Conservation (phyloP, 257 asterid species). For the Scutellaria galericulata region DNA sequence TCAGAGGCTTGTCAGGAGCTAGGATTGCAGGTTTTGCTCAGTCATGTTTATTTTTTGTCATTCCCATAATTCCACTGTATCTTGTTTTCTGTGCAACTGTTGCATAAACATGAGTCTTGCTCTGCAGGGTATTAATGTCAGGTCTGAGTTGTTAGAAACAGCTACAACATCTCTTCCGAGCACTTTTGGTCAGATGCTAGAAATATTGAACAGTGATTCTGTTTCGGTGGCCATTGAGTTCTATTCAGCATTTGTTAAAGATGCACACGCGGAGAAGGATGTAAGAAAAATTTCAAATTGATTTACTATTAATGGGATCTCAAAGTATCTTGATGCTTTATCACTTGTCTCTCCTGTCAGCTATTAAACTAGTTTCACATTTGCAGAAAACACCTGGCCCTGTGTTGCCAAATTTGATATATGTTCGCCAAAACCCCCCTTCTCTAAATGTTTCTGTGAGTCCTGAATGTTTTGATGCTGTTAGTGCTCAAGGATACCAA, state of each 20-base stretch:
- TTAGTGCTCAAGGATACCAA: constrained; percentile 43
- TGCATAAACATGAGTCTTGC: constrained; percentile 10
- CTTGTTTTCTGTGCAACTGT: constrained; percentile 23
- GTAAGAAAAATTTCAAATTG: constrained; percentile 48
- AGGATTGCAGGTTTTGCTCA: constrained; percentile 76
- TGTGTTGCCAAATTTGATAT: constrained; percentile 60
- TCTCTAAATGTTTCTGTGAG: constrained; percentile 59
- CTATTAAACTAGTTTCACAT: constrained; percentile 6
- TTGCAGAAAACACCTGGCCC: constrained; percentile 64
- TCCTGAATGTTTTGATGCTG: constrained; percentile 56
- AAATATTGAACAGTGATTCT: constrained; percentile 74
- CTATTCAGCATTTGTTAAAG: constrained; percentile 79
- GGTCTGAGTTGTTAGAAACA: constrained; percentile 80
- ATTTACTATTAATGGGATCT: constrained; percentile 20
- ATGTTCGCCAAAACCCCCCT: constrained; percentile 71
- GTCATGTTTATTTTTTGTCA: not conserved
- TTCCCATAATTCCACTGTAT: not conserved
- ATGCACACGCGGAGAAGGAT: constrained; percentile 78
- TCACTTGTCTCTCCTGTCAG: not conserved
- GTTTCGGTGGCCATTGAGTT: constrained; percentile 73
- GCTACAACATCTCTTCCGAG: constrained; percentile 76
- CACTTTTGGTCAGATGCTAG: constrained; percentile 70
- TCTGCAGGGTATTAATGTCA: constrained; percentile 80
- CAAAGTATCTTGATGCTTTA: constrained; percentile 18
- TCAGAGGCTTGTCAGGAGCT: constrained; percentile 94